Evolutionary conservation across 371 early-diverging fungal species (phyloP), one percentile per base, ranked within the genome.

Genomic region (Mortierella sp.): DNA sequence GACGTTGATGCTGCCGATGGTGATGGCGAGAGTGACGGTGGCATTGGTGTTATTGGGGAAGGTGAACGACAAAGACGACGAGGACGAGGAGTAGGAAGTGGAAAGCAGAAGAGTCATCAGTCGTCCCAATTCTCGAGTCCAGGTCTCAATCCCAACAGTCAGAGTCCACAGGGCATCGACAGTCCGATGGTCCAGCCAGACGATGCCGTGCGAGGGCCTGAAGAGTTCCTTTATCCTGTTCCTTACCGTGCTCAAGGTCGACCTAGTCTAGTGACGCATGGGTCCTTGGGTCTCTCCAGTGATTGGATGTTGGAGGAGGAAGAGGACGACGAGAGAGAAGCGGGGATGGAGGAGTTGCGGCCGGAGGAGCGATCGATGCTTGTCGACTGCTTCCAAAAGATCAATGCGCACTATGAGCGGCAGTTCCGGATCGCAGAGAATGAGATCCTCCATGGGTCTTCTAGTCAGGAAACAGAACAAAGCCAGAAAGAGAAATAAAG

Each of bases 151-250:
- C 16, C 37, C 4, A 19, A 31, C 3, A 34, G 64, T 21, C 64
- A 64, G 13, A 64, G 64, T 19, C 64, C 64, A 37, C 64, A 64
- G 5, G 64, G 64, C 4, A 31, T 37, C 10, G 64, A 64, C 24
- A 64, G 64, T 19, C 64, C 64, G 1, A 64, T 37, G 64, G 64
- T 64, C 0, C 64, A 64, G 31, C 64, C 64, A 21, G 64, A 64
- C 40, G 21, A 64, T 16, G 19, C 5, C 2, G 64, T 64, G 16
- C 64, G 64, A 64, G 64, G 64, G 9, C 64, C 64, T 1, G 64
- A 64, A 21, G 64, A 34, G 34, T 21, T 64, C 9, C 64, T 31
- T 6, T 21, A 64, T 31, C 59, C 34, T 59, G 31, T 19, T 16
- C 59, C 28, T 5, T 16, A 28, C 31, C 3, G 16, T 16, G 28